Evolutionary conservation across 208 protist genomes (phyloP).

Genomic region (Crithidia fasciculata): DNA sequence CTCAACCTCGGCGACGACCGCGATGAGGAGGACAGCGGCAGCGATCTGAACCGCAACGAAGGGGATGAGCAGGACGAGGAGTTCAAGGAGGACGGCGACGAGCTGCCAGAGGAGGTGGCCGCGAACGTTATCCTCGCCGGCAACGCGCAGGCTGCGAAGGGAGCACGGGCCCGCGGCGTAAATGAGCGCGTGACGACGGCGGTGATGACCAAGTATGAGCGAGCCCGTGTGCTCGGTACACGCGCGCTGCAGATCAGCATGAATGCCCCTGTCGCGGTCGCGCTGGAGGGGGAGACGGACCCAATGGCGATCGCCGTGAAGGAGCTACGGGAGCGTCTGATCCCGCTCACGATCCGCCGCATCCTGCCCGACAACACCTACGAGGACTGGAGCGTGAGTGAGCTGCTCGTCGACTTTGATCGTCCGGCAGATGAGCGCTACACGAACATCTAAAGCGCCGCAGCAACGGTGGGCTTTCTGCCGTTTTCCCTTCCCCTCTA

Average conservation of each 20-base stretch:
- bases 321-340: slow-evolving; percentile 96
- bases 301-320: slow-evolving; percentile 98
- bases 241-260: slow-evolving; percentile 99
- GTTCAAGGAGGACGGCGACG: slow-evolving; percentile 37
- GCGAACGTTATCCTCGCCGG: slow-evolving; percentile 66
- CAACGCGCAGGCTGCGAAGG: slow-evolving; percentile 47
- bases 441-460: slow-evolving; percentile 60
- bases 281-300: slow-evolving; percentile 97
- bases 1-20: slow-evolving; percentile 58
- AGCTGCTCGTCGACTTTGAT: slow-evolving; percentile 91
- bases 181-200: slow-evolving; percentile 93
- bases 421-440: slow-evolving; percentile 87
- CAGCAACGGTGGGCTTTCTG: background rate
- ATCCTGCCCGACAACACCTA: slow-evolving; percentile 95
- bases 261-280: slow-evolving; percentile 98
- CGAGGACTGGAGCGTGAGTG: slow-evolving; percentile 90
- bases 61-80: slow-evolving; percentile 43
- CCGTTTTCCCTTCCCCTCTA: background rate
- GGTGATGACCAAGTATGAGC: slow-evolving; percentile 99
- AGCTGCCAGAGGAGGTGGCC: slow-evolving; percentile 54
- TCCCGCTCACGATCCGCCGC: slow-evolving; percentile 98
- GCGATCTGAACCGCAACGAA: slow-evolving; percentile 22
- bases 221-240: slow-evolving; percentile 97
- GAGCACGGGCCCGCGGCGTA: slow-evolving; percentile 42
- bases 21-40: slow-evolving; percentile 39